Evolutionary conservation across 2,329 filamentous ascomycete genomes (phyloP), one percentile per base, ranked within the genome.

Genomic region (Aspergillus brasiliensis): DNA sequence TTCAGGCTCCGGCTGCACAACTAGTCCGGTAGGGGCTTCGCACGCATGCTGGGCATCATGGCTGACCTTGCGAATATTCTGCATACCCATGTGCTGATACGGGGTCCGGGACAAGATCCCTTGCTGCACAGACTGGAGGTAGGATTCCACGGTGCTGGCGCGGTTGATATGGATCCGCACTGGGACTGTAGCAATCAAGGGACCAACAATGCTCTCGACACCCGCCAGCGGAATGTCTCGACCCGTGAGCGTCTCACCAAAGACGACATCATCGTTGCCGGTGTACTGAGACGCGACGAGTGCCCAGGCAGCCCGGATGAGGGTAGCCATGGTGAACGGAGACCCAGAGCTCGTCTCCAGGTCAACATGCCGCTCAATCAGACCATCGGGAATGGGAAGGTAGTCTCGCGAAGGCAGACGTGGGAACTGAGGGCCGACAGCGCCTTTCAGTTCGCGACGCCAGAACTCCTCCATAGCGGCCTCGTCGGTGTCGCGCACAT

Each of bases 171-270:
- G 71, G 1, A 83, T 72, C 2, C 80, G 80, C 21, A 83, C 71
- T 2, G 81, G 81, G 1, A 83, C 73, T 0, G 81, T 82, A 3
- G 80, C 79, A 54, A 82, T 81, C 63, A 82, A 71, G 1, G 81
- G 81, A 1, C 81, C 81, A 51, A 80, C 75, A 34, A 83, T 82
- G 17, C 76, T 69, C 62, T 82, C 81, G 23, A 82, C 78, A 2
- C 77, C 80, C 3, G 73, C 65, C 0, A 83, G 59, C 1, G 79
- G 61, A 56, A 79, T 77, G 15, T 81, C 79, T 31, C 81, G 78
- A 34, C 81, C 81, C 3, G 79, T 82, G 11, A 83, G 74, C 0
- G 80, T 83, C 64, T 82, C 80, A 1, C 81, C 81, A 62, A 83
- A 82, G 0, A 82, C 71, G 19, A 83, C 74, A 62, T 83, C 81